Conservation (phyloP, 2,329 filamentous ascomycete species). For the Pyrenophora seminiperda region DNA sequence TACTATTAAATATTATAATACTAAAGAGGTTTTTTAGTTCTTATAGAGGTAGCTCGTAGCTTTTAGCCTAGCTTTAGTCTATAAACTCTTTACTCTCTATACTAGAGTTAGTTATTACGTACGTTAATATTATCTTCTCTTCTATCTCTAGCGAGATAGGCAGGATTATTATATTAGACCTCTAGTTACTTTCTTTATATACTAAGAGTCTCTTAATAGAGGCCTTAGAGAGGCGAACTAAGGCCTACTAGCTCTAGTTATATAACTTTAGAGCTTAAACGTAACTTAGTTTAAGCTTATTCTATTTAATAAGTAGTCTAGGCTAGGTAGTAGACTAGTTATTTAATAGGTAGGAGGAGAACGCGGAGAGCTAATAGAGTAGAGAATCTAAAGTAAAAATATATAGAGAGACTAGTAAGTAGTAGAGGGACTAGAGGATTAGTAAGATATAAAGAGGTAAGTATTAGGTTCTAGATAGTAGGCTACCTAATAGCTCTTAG, state of each 20-base stretch:
- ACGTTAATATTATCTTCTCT: background rate
- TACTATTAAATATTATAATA: background rate
- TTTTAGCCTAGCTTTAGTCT: no score
- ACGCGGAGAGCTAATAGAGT: no score
- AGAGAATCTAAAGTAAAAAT: no score
- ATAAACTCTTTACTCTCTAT: background rate
- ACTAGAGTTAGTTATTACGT: slow-evolving; percentile 1
- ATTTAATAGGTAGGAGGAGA: no score
- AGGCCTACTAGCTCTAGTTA: background rate
- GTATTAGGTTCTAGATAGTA: background rate
- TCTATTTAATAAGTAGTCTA: background rate
- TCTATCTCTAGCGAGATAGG: background rate
- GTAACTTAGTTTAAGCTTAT: slow-evolving; percentile 4
- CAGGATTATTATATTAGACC: no score
- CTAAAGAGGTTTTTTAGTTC: background rate
- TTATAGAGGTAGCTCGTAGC: no score
- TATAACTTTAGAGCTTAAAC: background rate
- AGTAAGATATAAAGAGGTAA: background rate
- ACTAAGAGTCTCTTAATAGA: no score
- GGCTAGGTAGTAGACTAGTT: background rate
- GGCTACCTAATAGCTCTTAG: background rate
- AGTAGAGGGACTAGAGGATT: background rate
- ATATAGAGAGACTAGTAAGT: background rate
- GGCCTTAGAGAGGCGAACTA: background rate
- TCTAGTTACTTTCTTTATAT: no score